Base-by-base conservation (phyloP, 768 basidiomycete species). In the Symmetrospora coprosmae region DNA sequence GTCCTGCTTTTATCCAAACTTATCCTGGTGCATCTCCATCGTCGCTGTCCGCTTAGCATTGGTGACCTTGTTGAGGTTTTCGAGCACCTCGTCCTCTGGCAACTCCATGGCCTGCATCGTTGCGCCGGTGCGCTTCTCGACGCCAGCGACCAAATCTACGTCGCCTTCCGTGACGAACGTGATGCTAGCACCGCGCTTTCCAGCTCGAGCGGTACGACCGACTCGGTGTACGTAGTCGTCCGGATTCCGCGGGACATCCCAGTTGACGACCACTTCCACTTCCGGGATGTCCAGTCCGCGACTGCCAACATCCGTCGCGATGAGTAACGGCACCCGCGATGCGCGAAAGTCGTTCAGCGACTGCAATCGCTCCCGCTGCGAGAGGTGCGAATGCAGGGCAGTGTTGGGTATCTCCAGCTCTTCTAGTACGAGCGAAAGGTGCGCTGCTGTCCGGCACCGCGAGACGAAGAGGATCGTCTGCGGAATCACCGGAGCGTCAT, bases 141-240 rank as follows among this genome's bases (percentile, higher is more conserved):
- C 85, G 62, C 73, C 78, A 66, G 86, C 65, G 38, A 99, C 81
- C 46, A 83, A 76, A 53, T 87, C 83, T 68, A 91, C 87, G 70
- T 97, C 94, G 41, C 80, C 77, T 73, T 97, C 92, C 1, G 92
- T 94, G 51, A 97, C 86, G 70, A 97, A 87, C 68, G 90, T 97
- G 28, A 97, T 78, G 0, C 88, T 88, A 48, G 90, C 75, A 68
- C 94, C 94, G 2, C 84, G 86, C 67, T 81, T 78, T 5, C 94
- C 94, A 11, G 84, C 92, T 70, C 94, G 83, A 28, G 94, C 94
- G 48, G 94, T 99, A 70, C 94, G 80, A 67, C 94, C 94, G 0
- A 99, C 94, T 21, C 94, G 80, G 75, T 99, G 94, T 1, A 88
- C 86, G 70, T 99, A 99, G 71, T 92, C 91, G 72, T 92, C 92